These are phyloP conservation scores for Phlyctochytrium arcticum DNA, from an alignment of 192 early-diverging fungal genomes.

Conservation along the genomic window DNA sequence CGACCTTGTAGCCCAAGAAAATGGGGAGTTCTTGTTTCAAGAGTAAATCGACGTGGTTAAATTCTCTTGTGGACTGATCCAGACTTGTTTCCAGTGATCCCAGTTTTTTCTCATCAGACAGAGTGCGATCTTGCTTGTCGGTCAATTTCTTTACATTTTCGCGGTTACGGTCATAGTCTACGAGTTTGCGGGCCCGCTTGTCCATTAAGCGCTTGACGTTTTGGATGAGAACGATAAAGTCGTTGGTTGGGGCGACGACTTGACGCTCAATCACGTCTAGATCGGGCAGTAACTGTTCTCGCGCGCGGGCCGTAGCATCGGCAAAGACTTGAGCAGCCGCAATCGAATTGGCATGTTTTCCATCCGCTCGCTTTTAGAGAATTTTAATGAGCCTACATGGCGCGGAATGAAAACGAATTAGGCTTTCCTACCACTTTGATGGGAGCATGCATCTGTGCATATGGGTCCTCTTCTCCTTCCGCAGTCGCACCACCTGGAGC, in stretches of 20 bases:
- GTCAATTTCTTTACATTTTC: conserved; percentile 69
- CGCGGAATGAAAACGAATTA: not conserved
- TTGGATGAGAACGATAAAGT: conserved; percentile 70
- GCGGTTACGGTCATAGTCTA: conserved; percentile 88
- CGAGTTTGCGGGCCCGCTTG: conserved; percentile 86
- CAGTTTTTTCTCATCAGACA: conserved; percentile 44
- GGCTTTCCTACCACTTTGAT: not conserved
- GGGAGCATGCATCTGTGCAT: not conserved
- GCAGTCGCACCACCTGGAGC: conserved; percentile 23
- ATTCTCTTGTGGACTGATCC: conserved; percentile 79
- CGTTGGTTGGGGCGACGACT: conserved; percentile 74
- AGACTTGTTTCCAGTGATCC: conserved; percentile 62
- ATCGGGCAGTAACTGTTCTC: conserved; percentile 59
- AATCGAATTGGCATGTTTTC: conserved; percentile 18
- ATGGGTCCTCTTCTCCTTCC: not conserved
- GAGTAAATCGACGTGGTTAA: conserved; percentile 75
- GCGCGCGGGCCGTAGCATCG: conserved; percentile 42
- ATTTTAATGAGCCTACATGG: too few relatives aligned
- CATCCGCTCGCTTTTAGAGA: too few relatives aligned
- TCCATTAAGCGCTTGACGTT: conserved; percentile 77
- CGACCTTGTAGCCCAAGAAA: conserved; percentile 67
- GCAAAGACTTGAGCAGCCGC: conserved; percentile 49
- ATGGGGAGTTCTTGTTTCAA: conserved; percentile 76
- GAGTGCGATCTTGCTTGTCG: conserved; percentile 40
- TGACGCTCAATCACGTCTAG: conserved; percentile 68